Conservation (phyloP, 192 early-diverging fungal genomes). For the Backusella mclennaniae region DNA sequence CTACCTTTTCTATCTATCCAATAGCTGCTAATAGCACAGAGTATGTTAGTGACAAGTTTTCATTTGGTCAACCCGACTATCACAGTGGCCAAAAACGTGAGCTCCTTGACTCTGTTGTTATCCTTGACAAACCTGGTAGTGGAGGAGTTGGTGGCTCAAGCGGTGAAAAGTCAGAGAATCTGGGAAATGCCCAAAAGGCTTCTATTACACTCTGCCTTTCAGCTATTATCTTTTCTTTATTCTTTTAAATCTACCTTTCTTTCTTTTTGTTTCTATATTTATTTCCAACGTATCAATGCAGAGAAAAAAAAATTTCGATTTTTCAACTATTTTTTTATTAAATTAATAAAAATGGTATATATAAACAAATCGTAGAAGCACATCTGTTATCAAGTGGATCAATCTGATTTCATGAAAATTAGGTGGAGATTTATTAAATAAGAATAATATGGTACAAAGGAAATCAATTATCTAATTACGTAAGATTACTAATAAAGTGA, state of each 20-base stretch:
- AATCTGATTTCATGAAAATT: neutral
- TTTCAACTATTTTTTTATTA: neutral
- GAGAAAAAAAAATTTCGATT: neutral
- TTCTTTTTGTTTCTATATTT: neutral
- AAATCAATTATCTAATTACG: neutral
- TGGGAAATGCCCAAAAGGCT: neutral
- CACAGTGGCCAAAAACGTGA: conserved; percentile 38
- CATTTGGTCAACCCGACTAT: conserved; percentile 39
- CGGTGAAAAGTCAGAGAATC: neutral
- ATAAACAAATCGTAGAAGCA: neutral
- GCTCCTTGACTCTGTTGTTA: neutral
- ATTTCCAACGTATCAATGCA: neutral
- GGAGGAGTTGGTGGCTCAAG: neutral
- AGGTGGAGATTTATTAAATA: neutral
- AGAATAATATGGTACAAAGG: neutral
- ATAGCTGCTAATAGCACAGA: conserved; percentile 31
- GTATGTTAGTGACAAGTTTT: conserved; percentile 44
- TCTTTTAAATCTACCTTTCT: neutral
- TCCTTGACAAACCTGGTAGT: conserved; percentile 4
- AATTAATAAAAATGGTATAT: neutral
- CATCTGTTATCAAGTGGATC: neutral
- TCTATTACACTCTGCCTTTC: neutral
- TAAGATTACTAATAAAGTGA: neutral
- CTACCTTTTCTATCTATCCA: neutral
- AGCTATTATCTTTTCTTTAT: neutral